Evolutionary conservation across 2,329 filamentous ascomycete genomes (phyloP).

Genomic region (Botryotinia globosa): DNA sequence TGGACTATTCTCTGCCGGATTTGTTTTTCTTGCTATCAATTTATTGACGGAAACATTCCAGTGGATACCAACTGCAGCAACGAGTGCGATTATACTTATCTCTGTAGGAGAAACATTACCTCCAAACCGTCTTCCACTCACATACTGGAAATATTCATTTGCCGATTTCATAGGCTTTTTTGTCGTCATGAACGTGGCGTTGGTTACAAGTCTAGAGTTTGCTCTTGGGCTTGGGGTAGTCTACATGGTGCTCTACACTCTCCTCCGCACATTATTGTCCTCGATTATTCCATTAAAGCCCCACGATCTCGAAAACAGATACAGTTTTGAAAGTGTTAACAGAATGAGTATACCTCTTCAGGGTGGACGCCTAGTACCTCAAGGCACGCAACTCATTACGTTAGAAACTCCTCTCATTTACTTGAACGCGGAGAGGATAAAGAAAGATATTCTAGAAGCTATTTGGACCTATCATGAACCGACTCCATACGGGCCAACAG

Average conservation of each 20-base stretch:
- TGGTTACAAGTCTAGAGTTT: background rate
- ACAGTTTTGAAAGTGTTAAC: background rate
- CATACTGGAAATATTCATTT: conserved; percentile 49
- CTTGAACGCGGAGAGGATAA: conserved; percentile 11
- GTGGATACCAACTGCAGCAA: conserved; percentile 65
- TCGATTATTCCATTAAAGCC: background rate
- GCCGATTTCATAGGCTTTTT: conserved; percentile 57
- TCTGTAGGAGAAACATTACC: background rate
- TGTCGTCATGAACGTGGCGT: conserved; percentile 3
- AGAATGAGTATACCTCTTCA: background rate
- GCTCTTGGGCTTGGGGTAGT: background rate
- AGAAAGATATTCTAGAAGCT: conserved; percentile 4
- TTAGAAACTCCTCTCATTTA: conserved; percentile 5
- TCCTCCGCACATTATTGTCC: conserved; percentile 5
- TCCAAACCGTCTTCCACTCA: background rate
- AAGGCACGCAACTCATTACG: conserved; percentile 3
- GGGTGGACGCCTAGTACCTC: background rate
- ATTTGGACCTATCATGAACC: conserved; percentile 9
- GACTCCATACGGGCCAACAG: background rate
- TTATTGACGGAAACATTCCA: conserved; percentile 59
- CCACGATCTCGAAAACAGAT: conserved; percentile 1
- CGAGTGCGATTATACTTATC: conserved; percentile 57
- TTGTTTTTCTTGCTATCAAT: conserved; percentile 61
- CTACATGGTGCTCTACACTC: conserved; percentile 8
- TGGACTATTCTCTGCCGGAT: conserved; percentile 57